phyloP scores from a whole-genome alignment of 345 rosid species.

The Excoecaria agallocha region DNA sequence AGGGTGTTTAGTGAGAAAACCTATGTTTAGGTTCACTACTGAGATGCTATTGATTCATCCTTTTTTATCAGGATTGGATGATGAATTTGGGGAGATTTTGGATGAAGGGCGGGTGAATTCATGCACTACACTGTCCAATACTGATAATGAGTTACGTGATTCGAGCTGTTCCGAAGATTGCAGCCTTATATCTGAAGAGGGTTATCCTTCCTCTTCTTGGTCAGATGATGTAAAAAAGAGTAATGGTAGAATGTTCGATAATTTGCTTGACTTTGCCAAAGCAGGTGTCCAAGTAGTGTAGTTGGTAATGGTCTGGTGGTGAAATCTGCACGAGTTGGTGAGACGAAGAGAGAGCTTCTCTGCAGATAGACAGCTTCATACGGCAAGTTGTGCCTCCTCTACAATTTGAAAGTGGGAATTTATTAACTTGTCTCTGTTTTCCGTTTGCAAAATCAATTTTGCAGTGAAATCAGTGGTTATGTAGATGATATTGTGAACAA shows the following conservation, averaged over 20 bases:
- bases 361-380: neutral
- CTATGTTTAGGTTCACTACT: conserved; percentile 60
- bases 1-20: conserved; percentile 60
- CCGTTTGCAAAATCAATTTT: neutral
- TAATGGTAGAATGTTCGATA: neutral
- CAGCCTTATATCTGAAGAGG: conserved; percentile 13
- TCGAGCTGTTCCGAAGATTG: neutral
- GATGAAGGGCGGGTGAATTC: neutral
- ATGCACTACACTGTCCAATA: neutral
- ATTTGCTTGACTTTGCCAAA: neutral
- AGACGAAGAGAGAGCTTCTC: too few species aligned
- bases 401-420: neutral
- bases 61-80: conserved; percentile 42
- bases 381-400: neutral
- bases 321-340: neutral
- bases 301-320: neutral
- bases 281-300: neutral
- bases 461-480: neutral
- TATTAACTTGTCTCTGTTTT: neutral
- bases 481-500: neutral
- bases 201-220: conserved; percentile 11
- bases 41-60: conserved; percentile 76
- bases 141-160: conserved; percentile 5
- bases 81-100: conserved; percentile 3
- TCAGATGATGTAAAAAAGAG: neutral